These are phyloP conservation scores for Ogataea salicorniae DNA, from an alignment of 805 yeast species.

Conservation along the genomic window DNA sequence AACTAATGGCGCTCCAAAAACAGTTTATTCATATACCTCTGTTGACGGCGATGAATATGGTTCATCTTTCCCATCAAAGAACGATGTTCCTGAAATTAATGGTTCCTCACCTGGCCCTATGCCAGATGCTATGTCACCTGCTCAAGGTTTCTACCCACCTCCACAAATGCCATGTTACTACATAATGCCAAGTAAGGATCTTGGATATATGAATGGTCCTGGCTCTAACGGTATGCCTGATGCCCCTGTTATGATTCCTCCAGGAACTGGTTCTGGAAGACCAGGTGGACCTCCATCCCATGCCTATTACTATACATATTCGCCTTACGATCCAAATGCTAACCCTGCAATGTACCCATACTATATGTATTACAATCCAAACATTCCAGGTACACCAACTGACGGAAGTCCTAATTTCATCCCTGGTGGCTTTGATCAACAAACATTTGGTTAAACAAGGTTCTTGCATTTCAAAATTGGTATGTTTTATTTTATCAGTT, in stretches of 20 bases:
- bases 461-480: not conserved
- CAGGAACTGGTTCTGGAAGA: conserved; percentile 10
- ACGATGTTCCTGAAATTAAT: not conserved
- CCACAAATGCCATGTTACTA: conserved; percentile 26
- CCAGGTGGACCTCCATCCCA: conserved; percentile 19
- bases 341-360: conserved; percentile 26
- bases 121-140: conserved; percentile 1
- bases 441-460: not conserved
- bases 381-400: conserved; percentile 16
- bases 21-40: conserved; percentile 26
- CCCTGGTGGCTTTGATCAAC: conserved; percentile 15
- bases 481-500: too few relatives aligned
- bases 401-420: conserved; percentile 12
- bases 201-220: conserved; percentile 14
- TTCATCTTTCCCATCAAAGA: conserved; percentile 8
- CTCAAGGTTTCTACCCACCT: conserved; percentile 15
- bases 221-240: conserved; percentile 10
- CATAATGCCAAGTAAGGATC: conserved; percentile 26
- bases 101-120: conserved; percentile 1
- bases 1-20: conserved; percentile 24
- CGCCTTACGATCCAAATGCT: conserved; percentile 21
- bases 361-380: conserved; percentile 28
- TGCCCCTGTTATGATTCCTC: conserved; percentile 10
- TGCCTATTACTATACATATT: conserved; percentile 26
- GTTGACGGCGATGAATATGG: conserved; percentile 23